Base-by-base conservation (phyloP, 306 rosid species). In the Vigna hirtella region DNA sequence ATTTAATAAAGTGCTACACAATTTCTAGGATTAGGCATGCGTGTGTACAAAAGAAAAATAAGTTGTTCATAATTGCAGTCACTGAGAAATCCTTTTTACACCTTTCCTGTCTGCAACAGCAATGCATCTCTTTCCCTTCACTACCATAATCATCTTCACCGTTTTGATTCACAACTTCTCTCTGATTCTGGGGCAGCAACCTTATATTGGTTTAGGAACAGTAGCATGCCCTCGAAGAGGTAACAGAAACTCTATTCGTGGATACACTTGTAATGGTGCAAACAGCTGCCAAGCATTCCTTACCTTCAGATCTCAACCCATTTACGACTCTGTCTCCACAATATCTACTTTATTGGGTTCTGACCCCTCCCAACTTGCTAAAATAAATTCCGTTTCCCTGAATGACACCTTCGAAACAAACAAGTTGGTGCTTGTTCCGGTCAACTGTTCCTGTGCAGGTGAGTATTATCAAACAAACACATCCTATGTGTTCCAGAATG, bases 381-480 rank as follows among this genome's bases (percentile, higher is more conserved):
- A 76, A 30, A 73, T 88, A 4, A 94, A 88, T 28, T 87, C 86
- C 1, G 93, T 92, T 78, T 73, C 88, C 2, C 48, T 67, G 24
- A 83, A 79, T 0, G 77, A 70, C 47, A 79, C 96, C 12, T 89
- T 95, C 48, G 78, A 82, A 13, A 24, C 88, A 8, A 82, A 88
- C 84, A 58, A 79, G 38, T 50, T 92, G 71, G 90, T 95, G 40
- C 72, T 92, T 53, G 97, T 95, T 78, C 97, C 98, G 1, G 61
- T 86, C 77, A 79, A 52, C 43, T 95, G 98, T 63, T 95, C 98
- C 15, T 87, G 98, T 68, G 83, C 98, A 5, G 84, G 90, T 87
- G 43, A 70, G 77, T 89, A 79, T 74, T 90, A 90, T 48, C 97
- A 95, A 55, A 72, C 87, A 24, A 95, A 92, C 87, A 80, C 88